A percentile compares a stretch with the other conserved stretches of the same genome.
Conservation (phyloP, 345 rosid species). For the Eucalyptus cloeziana region DNA sequence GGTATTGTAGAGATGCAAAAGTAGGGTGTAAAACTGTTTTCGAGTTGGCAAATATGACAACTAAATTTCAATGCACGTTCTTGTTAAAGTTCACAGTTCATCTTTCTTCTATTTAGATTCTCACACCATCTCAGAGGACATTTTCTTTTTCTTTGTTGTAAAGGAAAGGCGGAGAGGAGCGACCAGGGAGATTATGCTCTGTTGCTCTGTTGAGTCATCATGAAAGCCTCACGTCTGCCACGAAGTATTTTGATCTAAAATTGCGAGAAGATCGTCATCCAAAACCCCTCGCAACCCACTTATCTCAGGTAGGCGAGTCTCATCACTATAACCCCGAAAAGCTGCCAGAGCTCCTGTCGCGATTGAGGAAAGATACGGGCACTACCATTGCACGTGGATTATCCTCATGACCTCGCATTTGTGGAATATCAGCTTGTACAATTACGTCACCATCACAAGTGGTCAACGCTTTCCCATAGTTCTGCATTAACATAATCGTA, state of each 20-base stretch:
- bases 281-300: background rate
- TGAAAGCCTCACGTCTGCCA: background rate
- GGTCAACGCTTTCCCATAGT: background rate
- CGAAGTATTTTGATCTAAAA: background rate
- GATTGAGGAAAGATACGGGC: background rate
- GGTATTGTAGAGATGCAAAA: no score
- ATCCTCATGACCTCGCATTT: background rate
- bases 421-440: background rate
- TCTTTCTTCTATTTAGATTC: background rate
- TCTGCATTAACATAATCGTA: background rate
- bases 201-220: background rate
- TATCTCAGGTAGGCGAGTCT: background rate
- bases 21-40: background rate
- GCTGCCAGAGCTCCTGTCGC: background rate
- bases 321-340: background rate
- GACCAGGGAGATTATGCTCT: background rate
- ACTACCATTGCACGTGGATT: background rate
- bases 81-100: background rate
- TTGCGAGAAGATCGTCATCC: background rate
- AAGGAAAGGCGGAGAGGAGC: background rate
- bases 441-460: background rate
- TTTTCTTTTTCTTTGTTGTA: background rate
- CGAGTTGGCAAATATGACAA: background rate
- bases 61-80: background rate
- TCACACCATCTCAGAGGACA: background rate